Evolutionary conservation across 768 basidiomycete species (phyloP), one percentile per base, ranked within the genome.

Genomic region (Tulasnella sp.): DNA sequence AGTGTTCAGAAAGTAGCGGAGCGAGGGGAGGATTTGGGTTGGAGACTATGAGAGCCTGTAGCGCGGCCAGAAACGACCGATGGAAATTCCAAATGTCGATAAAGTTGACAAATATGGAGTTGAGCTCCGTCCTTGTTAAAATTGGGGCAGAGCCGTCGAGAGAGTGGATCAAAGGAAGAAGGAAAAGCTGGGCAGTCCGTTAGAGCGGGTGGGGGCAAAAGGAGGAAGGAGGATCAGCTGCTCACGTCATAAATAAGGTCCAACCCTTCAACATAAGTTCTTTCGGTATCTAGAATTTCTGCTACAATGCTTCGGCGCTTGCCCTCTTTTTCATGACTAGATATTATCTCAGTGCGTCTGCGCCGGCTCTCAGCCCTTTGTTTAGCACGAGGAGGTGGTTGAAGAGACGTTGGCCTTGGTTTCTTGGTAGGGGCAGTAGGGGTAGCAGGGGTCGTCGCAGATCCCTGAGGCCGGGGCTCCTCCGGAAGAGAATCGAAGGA

Each of bases 21-120:
- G 73, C 32, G 74, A 75, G 46, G 15, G 75, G 74, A 37, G 71
- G 13, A 20, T 73, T 51, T 32, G 70, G 73, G 26, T 69, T 42
- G 81, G 81, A 44, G 80, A 80, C 87, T 78, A 87, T 81, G 72
- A 88, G 85, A 57, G 84, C 83, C 10, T 88, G 86, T 39, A 94
- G 86, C 2, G 90, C 88, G 7, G 88, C 85, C 78, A 90, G 89
- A 84, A 94, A 91, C 2, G 91, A 89, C 74, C 89, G 91, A 84
- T 94, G 93, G 61, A 94, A 87, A 81, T 94, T 95, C 94, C 92
- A 94, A 44, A 96, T 95, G 83, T 95, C 94, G 82, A 94, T 91
- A 80, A 95, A 94, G 83, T 95, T 95, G 80, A 92, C 92, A 84
- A 96, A 96, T 46, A 95, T 86, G 16, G 90, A 87, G 0, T 91